phyloP scores from a whole-genome alignment of 768 basidiomycete genomes.

The Grammothele lineata region DNA sequence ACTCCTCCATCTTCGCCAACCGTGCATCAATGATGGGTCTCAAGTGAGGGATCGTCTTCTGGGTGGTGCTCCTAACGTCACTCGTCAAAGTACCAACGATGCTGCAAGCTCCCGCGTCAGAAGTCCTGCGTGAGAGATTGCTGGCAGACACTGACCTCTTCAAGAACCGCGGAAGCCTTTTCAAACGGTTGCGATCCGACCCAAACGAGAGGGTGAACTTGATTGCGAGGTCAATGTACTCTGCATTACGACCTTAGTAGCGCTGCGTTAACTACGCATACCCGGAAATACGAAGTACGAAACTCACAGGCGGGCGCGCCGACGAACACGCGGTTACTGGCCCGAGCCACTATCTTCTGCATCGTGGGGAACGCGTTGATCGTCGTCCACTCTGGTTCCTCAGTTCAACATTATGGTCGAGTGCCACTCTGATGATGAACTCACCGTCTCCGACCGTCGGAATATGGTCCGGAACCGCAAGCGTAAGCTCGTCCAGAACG shows the following conservation, averaged over 20 bases:
- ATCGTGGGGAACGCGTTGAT: slow-evolving; percentile 16
- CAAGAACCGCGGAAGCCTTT: slow-evolving; percentile 11
- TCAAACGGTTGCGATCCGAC: slow-evolving; percentile 11
- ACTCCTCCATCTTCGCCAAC: slow-evolving; percentile 11
- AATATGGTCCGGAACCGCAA: slow-evolving; percentile 1
- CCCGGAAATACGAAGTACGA: background rate
- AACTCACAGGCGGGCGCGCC: slow-evolving; percentile 30
- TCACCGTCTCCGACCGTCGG: background rate
- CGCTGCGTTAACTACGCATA: too few relatives aligned
- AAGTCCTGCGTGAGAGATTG: slow-evolving; percentile 9
- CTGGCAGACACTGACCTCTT: slow-evolving; percentile 8
- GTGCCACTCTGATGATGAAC: background rate
- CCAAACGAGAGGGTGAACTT: slow-evolving; percentile 22
- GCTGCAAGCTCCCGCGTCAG: slow-evolving; percentile 9
- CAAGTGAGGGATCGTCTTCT: slow-evolving; percentile 17
- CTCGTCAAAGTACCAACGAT: slow-evolving; percentile 15
- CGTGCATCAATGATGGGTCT: slow-evolving; percentile 29
- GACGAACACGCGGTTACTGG: slow-evolving; percentile 30
- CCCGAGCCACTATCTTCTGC: slow-evolving; percentile 23
- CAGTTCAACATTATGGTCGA: too few relatives aligned
- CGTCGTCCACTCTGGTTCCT: slow-evolving; percentile 18
- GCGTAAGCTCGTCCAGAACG: slow-evolving; percentile 20
- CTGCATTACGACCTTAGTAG: slow-evolving; percentile 24
- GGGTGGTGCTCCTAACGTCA: background rate
- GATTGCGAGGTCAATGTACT: slow-evolving; percentile 26